Conservation (phyloP, 169 alveolate genomes). For the Nephromyces sp. region DNA sequence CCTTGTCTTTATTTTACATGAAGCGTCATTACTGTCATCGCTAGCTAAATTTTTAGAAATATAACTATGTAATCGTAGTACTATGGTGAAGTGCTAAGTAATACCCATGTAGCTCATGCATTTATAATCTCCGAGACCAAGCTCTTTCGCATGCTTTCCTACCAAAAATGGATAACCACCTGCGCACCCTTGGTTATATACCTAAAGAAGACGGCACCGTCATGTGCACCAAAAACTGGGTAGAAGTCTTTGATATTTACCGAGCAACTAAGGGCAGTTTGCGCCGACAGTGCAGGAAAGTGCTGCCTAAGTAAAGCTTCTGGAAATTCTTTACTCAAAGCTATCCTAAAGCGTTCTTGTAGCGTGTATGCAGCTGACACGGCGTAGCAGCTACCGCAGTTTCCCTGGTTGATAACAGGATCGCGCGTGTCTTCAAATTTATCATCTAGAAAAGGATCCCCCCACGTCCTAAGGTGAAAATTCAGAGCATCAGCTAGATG, state of each 20-base stretch:
- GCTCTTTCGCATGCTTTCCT: conserved; percentile 67
- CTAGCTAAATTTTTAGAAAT: too few species aligned
- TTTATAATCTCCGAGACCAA: conserved; percentile 64
- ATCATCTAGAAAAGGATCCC: conserved; percentile 29
- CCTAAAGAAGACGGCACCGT: conserved; percentile 28
- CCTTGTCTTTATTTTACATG: too few species aligned
- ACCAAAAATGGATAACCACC: conserved; percentile 79
- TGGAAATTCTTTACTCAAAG: conserved; percentile 12
- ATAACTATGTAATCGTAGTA: too few species aligned
- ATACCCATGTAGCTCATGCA: too few species aligned
- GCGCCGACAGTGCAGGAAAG: conserved; percentile 37
- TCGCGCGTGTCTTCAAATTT: conserved; percentile 9
- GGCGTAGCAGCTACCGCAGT: conserved; percentile 91
- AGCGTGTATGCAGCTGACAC: conserved; percentile 64
- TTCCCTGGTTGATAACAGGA: conserved; percentile 31
- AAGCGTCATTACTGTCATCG: too few species aligned
- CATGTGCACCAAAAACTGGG: too few species aligned
- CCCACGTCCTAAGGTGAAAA: conserved; percentile 37
- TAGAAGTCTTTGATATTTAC: neutral
- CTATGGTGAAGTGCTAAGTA: neutral
- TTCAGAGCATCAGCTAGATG: too few species aligned
- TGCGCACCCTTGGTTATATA: conserved; percentile 75
- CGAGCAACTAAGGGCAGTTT: conserved; percentile 46
- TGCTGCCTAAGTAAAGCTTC: neutral
- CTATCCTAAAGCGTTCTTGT: conserved; percentile 55